Evolutionary conservation across 768 basidiomycete genomes (phyloP), one percentile per base, ranked within the genome.

Genomic region (Mycena capillaripes): DNA sequence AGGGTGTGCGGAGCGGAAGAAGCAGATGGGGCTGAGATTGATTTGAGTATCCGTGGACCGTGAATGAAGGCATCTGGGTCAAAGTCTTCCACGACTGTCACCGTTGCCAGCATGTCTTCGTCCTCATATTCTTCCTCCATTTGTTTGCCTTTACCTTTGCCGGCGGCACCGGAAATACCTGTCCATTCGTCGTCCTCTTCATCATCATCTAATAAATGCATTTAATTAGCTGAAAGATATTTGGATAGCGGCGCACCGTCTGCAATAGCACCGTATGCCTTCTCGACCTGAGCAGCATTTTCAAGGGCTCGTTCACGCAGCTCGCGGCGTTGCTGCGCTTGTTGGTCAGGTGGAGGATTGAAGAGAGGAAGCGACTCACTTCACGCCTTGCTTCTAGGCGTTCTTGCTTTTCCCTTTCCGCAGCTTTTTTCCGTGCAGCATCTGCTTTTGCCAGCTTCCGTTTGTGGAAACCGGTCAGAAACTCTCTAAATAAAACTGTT

Each of bases 401-500:
- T 64, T 92, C 91, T 77, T 91, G 88, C 79, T 94, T 95, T 77
- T 95, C 93, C 74, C 92, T 85, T 77, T 95, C 91, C 72, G 88
- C 83, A 16, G 95, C 95, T 80, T 89, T 93, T 75, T 90, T 87
- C 76, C 89, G 90, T 52, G 92, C 89, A 58, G 89, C 92, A 76
- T 97, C 95, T 73, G 91, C 88, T 80, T 93, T 95, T 70, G 91
- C 92, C 60, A 96, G 82, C 82, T 97, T 98, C 76, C 97, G 91
- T 82, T 97, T 97, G 81, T 94, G 93, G 80, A 98, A 98, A 30
- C 97, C 97, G 21, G 96, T 97, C 79, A 98, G 84, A 82, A 94
- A 98, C 70, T 97, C 93, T 78, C 96, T 97, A 76, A 46, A 53
- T 2, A 60, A 72, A 46, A 55, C 66, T 71, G 68, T 77, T 62